Conservation (phyloP, 2,329 filamentous ascomycete species). For the Aspergillus sp. region DNA sequence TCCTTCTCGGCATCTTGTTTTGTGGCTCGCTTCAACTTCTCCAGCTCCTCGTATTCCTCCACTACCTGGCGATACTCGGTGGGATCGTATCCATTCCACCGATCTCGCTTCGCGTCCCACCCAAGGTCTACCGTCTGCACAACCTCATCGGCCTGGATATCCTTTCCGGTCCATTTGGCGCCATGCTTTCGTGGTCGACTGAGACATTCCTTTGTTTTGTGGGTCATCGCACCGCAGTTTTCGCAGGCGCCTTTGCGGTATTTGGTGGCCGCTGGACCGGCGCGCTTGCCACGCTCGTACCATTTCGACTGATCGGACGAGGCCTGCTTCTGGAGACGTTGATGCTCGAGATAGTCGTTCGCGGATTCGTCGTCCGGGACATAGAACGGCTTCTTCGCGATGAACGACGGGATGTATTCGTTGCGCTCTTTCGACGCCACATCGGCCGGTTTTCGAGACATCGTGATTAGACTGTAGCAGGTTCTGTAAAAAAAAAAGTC, state of each 20-base stretch:
- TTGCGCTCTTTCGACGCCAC: constrained; percentile 79
- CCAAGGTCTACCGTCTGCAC: constrained; percentile 82
- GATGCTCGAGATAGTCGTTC: constrained; percentile 93
- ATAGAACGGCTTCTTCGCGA: constrained; percentile 97
- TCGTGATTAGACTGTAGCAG: constrained; percentile 7
- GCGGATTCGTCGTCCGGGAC: constrained; percentile 72
- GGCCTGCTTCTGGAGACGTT: constrained; percentile 73
- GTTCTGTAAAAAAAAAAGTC: background rate
- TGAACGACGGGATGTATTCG: constrained; percentile 97
- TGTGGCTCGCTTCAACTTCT: constrained; percentile 64
- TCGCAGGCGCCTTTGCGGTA: constrained; percentile 98
- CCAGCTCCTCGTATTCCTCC: constrained; percentile 83
- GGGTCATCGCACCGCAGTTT: constrained; percentile 96
- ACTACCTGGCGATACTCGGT: constrained; percentile 84
- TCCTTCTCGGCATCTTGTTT: constrained; percentile 49
- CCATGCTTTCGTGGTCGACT: constrained; percentile 84
- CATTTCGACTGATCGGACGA: constrained; percentile 70
- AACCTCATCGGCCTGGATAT: constrained; percentile 90
- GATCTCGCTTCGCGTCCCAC: constrained; percentile 96
- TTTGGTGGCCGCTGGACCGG: constrained; percentile 86
- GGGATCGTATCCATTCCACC: constrained; percentile 97
- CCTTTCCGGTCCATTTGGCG: constrained; percentile 85
- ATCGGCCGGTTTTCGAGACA: constrained; percentile 51
- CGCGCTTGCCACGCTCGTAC: constrained; percentile 87
- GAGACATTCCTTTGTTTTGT: constrained; percentile 92